Conservation (phyloP, 768 basidiomycete genomes). For the Dictyophora rubrovolvata region DNA sequence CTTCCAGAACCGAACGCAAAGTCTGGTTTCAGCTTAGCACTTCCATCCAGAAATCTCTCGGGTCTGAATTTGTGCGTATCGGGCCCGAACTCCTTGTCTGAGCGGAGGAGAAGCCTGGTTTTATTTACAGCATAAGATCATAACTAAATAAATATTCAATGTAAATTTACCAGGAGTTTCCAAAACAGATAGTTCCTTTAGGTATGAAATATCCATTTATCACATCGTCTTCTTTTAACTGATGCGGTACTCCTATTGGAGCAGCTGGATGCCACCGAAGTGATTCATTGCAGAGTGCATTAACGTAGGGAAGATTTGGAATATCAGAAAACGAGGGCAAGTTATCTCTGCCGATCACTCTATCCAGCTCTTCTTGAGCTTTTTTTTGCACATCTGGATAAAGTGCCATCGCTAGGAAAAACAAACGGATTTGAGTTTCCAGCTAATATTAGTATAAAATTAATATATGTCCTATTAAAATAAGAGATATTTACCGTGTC, state of each 20-base stretch:
- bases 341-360: not conserved
- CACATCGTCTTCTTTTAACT: conserved; percentile 20
- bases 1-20: too few relatives aligned
- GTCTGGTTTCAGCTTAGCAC: not conserved
- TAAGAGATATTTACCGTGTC: conserved; percentile 27
- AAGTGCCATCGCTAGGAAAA: conserved; percentile 1
- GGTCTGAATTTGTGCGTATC: conserved; percentile 1
- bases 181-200: conserved; percentile 18
- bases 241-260: conserved; percentile 17
- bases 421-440: not conserved
- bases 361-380: not conserved
- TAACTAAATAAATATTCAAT: too few relatives aligned
- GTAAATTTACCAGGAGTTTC: conserved; percentile 17
- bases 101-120: not conserved
- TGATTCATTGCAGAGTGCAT: not conserved
- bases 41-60: conserved; percentile 10
- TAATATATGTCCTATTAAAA: not conserved
- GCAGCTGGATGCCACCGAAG: not conserved
- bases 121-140: conserved; percentile 7
- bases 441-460: not conserved
- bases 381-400: conserved; percentile 7
- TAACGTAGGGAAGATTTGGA: not conserved
- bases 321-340: not conserved
- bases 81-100: conserved; percentile 18
- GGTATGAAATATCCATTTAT: conserved; percentile 23